A percentile compares a stretch with the other conserved stretches of the same genome.
phyloP scores from a whole-genome alignment of 257 asterid species.

The Prunella vulgaris region DNA sequence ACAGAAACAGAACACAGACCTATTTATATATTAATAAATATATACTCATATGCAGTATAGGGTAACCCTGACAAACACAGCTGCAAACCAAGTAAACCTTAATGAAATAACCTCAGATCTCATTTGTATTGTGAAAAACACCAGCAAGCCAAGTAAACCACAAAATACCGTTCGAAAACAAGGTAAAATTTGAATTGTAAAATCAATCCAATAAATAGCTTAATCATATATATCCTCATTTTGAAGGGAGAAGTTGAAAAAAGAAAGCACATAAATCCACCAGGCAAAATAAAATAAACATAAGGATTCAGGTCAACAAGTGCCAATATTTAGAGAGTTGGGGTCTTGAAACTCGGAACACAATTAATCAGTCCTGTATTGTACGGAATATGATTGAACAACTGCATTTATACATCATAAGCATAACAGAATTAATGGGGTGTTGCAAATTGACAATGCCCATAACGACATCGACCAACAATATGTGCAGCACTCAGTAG shows the following conservation, averaged over 20 bases:
- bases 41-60: no score
- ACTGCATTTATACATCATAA: background rate
- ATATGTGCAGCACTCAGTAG: slow-evolving; percentile 27
- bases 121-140: no score
- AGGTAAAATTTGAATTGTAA: no score
- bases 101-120: no score
- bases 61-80: no score
- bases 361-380: background rate
- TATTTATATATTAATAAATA: no score
- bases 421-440: background rate
- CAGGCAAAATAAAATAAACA: background rate
- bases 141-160: background rate
- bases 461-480: background rate
- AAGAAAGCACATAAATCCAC: background rate
- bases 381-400: background rate
- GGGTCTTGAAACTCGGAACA: background rate
- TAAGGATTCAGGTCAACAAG: background rate
- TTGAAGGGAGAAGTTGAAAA: background rate
- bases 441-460: background rate
- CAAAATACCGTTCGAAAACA: no score
- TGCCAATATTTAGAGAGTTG: background rate
- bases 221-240: background rate
- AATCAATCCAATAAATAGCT: background rate
- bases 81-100: no score
- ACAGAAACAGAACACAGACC: no score